These are phyloP conservation scores for Shiraia sp. DNA, from an alignment of 2,329 filamentous ascomycete genomes.

Conservation along the genomic window DNA sequence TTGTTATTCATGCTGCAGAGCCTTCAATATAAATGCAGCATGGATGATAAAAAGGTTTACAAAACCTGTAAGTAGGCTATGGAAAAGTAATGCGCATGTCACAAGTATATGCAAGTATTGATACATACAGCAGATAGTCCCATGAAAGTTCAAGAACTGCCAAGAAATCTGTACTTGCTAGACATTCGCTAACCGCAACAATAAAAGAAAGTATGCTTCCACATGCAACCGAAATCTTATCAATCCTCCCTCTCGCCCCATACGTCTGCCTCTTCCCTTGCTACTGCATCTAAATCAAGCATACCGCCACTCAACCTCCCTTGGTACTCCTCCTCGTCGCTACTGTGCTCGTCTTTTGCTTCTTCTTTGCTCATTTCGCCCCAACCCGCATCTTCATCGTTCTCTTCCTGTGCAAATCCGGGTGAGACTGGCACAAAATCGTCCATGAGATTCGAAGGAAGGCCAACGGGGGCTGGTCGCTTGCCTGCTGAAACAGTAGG, in stretches of 20 bases:
- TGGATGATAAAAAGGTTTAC: too few species aligned
- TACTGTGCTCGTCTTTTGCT: conserved; percentile 12
- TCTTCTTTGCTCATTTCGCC: conserved; percentile 36
- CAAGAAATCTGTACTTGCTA: too few species aligned
- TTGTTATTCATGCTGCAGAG: conserved; percentile 48
- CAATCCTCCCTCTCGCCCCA: conserved; percentile 38
- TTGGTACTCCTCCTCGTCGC: conserved; percentile 16
- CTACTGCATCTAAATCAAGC: conserved; percentile 41
- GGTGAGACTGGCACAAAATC: conserved; percentile 38
- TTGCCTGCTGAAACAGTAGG: conserved; percentile 9
- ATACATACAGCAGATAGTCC: too few species aligned
- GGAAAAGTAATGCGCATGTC: too few species aligned
- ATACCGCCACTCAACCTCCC: conserved; percentile 17
- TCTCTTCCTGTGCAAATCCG: conserved; percentile 17
- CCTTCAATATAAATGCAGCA: too few species aligned
- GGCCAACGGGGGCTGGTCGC: conserved; percentile 21
- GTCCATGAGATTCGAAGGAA: conserved; percentile 41
- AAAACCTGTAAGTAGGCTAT: too few species aligned
- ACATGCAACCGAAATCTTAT: background rate
- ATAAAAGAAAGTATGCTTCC: background rate
- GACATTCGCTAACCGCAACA: too few species aligned
- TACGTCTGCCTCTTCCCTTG: conserved; percentile 41
- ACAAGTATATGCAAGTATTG: too few species aligned
- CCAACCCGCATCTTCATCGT: conserved; percentile 41
- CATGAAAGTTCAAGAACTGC: too few species aligned